A percentile compares a stretch with the other conserved stretches of the same genome.
Evolutionary conservation across 352 stramenopile genomes (phyloP).

Genomic region (Hyaloperonospora arabidopsidis): DNA sequence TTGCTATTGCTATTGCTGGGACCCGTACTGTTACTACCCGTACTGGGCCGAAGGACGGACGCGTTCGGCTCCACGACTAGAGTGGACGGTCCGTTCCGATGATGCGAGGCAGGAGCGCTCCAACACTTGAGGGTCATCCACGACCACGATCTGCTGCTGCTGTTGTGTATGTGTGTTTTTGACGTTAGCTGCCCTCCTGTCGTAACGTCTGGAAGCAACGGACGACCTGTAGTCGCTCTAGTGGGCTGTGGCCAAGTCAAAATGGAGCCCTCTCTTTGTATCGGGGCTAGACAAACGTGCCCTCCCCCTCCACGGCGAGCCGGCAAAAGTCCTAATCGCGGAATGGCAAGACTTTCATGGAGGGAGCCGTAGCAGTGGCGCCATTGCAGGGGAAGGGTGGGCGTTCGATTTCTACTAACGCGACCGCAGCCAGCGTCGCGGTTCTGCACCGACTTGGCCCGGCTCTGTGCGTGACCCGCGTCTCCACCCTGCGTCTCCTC

Average conservation of each 20-base stretch:
- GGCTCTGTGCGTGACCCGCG: constrained; percentile 1
- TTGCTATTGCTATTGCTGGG: too few relatives aligned
- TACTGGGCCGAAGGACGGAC: too few relatives aligned
- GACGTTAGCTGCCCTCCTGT: constrained; percentile 4
- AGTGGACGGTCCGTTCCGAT: constrained; percentile 18
- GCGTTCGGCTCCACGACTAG: constrained; percentile 2
- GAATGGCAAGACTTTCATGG: constrained; percentile 28
- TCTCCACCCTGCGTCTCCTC: constrained; percentile 13
- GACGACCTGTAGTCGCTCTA: too few relatives aligned
- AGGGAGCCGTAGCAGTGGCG: constrained; percentile 25
- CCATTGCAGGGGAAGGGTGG: constrained; percentile 29
- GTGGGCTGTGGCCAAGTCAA: too few relatives aligned
- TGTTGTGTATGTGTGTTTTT: not conserved
- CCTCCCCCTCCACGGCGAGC: not conserved
- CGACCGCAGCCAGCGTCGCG: constrained; percentile 8
- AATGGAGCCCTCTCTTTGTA: too few relatives aligned
- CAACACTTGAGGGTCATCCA: constrained; percentile 61
- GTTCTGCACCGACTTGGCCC: not conserved
- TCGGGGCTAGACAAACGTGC: not conserved
- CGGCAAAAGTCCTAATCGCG: constrained; percentile 26
- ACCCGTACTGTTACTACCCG: too few relatives aligned
- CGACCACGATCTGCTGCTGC: constrained; percentile 5
- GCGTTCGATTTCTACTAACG: constrained; percentile 22
- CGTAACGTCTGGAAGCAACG: too few relatives aligned
- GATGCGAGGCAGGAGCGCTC: constrained; percentile 26